These are phyloP conservation scores for Warburgia ugandensis DNA, from an alignment of 164 flowering plant genomes.

Conservation along the genomic window DNA sequence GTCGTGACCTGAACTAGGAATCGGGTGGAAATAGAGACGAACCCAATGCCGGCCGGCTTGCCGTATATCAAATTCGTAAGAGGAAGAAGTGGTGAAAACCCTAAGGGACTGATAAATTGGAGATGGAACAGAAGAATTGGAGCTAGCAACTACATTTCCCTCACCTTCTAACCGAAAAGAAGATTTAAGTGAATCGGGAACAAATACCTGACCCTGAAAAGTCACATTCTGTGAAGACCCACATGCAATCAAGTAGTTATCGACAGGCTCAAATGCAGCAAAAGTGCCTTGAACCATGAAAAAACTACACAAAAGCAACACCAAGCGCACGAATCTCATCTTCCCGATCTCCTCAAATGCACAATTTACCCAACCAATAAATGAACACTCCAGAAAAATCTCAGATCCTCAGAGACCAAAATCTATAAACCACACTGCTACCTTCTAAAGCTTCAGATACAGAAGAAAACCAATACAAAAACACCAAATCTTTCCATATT, in stretches of 20 bases:
- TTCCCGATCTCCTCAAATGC: neutral
- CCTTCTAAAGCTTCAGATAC: too few relatives aligned
- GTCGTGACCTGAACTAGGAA: conserved; percentile 12
- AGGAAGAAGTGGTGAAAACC: conserved; percentile 13
- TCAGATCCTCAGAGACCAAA: conserved; percentile 7
- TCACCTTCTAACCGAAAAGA: conserved; percentile 12
- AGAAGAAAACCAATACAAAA: too few relatives aligned
- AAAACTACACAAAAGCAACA: conserved; percentile 2
- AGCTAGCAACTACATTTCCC: conserved; percentile 8
- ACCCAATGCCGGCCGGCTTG: conserved; percentile 28
- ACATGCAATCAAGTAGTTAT: conserved; percentile 29
- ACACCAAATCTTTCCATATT: too few relatives aligned
- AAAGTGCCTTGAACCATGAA: conserved; percentile 8
- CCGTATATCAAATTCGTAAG: conserved; percentile 19
- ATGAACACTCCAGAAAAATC: neutral
- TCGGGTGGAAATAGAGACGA: conserved; percentile 26
- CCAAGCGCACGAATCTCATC: conserved; percentile 3
- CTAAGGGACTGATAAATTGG: conserved; percentile 24
- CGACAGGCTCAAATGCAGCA: conserved; percentile 19
- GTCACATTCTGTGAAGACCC: conserved; percentile 27
- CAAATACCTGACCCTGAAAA: conserved; percentile 16
- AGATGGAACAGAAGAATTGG: conserved; percentile 17
- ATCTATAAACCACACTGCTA: neutral
- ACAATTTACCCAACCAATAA: neutral
- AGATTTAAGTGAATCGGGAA: conserved; percentile 20